Conservation (phyloP, 2,329 filamentous ascomycete genomes). For the Microascus cirrosus region DNA sequence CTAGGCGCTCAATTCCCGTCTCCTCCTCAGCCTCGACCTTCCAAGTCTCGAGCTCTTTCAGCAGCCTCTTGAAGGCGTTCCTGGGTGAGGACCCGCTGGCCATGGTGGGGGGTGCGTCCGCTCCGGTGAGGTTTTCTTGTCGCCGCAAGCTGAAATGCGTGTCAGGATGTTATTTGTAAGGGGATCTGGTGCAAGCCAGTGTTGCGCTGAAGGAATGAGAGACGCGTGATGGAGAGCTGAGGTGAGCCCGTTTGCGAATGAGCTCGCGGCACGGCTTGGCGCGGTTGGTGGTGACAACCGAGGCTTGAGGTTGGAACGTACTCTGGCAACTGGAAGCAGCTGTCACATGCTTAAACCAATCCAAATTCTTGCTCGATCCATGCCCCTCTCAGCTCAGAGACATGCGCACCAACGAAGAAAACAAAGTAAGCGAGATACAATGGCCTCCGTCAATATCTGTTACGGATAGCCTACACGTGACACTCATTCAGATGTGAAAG, state of each 20-base stretch:
- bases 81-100: neutral
- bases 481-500: neutral
- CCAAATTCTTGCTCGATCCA: too few relatives aligned
- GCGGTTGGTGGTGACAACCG: neutral
- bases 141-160: neutral
- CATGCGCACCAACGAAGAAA: neutral
- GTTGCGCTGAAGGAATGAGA: neutral
- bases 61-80: slow-evolving; percentile 40
- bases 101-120: neutral
- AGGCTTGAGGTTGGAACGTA: neutral
- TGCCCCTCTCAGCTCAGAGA: neutral
- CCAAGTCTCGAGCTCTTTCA: slow-evolving; percentile 47
- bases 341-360: neutral
- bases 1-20: slow-evolving; percentile 46
- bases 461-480: neutral
- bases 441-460: neutral
- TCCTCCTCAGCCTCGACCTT: slow-evolving; percentile 35
- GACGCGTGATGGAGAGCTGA: neutral
- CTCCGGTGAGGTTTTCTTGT: neutral
- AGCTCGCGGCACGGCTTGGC: neutral
- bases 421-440: neutral
- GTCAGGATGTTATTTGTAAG: neutral
- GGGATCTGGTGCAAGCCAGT: neutral
- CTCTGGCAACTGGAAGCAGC: neutral
- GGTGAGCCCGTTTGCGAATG: neutral